phyloP scores from a whole-genome alignment of 208 protist genomes.

The Leishmania lainsoni region DNA sequence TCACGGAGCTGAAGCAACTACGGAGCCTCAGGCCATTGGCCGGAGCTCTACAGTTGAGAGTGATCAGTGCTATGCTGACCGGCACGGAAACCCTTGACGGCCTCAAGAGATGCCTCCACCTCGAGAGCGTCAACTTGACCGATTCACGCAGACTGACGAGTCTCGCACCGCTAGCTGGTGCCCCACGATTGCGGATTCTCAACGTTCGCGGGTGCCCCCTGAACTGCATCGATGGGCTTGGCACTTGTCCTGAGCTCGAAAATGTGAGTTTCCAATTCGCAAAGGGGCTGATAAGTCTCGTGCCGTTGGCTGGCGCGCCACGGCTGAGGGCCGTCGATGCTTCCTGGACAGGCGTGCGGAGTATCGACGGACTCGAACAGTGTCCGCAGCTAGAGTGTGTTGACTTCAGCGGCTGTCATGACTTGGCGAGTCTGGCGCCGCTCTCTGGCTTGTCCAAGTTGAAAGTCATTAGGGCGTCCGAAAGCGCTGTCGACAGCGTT shows the following conservation, averaged over 20 bases:
- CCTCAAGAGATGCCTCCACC: background rate
- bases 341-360: background rate
- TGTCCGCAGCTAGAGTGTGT: background rate
- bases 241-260: conserved; percentile 3
- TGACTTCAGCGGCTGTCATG: background rate
- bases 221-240: background rate
- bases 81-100: background rate
- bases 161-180: background rate
- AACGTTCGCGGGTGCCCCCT: background rate
- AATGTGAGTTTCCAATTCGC: background rate
- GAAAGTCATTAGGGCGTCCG: background rate
- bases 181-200: background rate
- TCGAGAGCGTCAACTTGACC: background rate
- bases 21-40: background rate
- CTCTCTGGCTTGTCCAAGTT: background rate
- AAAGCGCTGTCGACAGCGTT: background rate
- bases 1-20: background rate
- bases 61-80: background rate
- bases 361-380: background rate
- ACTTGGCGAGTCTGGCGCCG: background rate
- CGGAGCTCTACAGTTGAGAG: background rate
- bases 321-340: background rate
- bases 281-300: background rate
- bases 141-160: background rate
- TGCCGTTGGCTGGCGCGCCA: conserved; percentile 1